Evolutionary conservation across 345 rosid genomes (phyloP).

Genomic region (Salix viminalis): DNA sequence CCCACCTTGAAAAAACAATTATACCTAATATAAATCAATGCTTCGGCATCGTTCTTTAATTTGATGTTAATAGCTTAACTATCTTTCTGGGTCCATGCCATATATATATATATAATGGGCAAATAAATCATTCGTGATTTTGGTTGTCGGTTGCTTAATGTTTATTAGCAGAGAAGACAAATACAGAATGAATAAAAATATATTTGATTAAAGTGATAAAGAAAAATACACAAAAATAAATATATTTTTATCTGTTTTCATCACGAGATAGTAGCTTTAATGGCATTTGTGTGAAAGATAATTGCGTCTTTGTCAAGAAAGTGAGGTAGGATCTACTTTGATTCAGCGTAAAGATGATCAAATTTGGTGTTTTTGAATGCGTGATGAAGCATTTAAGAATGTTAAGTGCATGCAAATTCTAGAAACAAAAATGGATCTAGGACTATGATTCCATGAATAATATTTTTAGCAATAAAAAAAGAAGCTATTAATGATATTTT

Average conservation of each 20-base stretch:
- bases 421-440: background rate
- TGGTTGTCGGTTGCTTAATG: too few relatives aligned
- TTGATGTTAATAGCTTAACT: slow-evolving; percentile 29
- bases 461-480: background rate
- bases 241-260: too few relatives aligned
- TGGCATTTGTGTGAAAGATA: slow-evolving; percentile 2
- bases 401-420: background rate
- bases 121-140: too few relatives aligned
- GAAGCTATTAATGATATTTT: background rate
- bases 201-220: too few relatives aligned
- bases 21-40: slow-evolving; percentile 10
- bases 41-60: background rate
- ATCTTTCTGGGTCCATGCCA: background rate
- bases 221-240: too few relatives aligned
- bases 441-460: background rate
- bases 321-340: background rate
- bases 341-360: slow-evolving; percentile 16
- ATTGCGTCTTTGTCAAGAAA: slow-evolving; percentile 32
- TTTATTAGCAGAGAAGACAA: background rate
- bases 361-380: slow-evolving; percentile 5
- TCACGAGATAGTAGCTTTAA: too few relatives aligned
- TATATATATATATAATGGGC: too few relatives aligned
- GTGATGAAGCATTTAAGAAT: background rate
- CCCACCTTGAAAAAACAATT: slow-evolving; percentile 8
- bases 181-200: background rate